phyloP scores from a whole-genome alignment of 345 rosid genomes.

The Bruguiera parviflora region DNA sequence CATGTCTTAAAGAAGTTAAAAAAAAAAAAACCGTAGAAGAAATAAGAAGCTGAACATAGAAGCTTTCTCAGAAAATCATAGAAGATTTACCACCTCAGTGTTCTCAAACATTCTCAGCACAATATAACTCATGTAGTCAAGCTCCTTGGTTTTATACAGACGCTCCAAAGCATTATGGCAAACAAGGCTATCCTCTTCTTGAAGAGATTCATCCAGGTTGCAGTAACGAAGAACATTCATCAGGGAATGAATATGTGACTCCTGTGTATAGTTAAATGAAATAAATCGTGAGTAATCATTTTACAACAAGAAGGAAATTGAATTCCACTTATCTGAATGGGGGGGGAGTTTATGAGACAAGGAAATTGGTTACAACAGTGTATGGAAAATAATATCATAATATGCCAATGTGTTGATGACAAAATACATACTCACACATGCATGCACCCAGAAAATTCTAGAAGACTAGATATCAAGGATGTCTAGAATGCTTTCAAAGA shows the following conservation, averaged over 20 bases:
- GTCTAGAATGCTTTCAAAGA: no score
- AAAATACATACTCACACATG: no score
- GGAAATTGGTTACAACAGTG: no score
- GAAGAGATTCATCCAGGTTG: conserved; percentile 95
- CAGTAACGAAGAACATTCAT: conserved; percentile 95
- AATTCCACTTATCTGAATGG: no score
- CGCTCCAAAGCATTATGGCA: conserved; percentile 73
- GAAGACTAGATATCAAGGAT: no score
- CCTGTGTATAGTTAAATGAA: conserved; percentile 44
- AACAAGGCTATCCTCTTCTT: conserved; percentile 87
- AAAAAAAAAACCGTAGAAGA: background rate
- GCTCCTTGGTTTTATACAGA: conserved; percentile 80
- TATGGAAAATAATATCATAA: no score
- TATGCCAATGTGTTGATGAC: no score
- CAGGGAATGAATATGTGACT: conserved; percentile 96
- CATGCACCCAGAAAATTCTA: no score
- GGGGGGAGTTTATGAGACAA: no score
- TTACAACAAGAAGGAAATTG: no score
- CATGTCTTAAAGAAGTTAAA: background rate
- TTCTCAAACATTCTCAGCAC: conserved; percentile 93
- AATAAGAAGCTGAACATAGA: background rate
- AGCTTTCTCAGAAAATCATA: background rate
- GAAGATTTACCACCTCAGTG: conserved; percentile 50
- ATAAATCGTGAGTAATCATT: conserved; percentile 1
- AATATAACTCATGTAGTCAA: conserved; percentile 98